Base-by-base conservation (phyloP, 768 basidiomycete species). In the Melanogaster broomeanus region DNA sequence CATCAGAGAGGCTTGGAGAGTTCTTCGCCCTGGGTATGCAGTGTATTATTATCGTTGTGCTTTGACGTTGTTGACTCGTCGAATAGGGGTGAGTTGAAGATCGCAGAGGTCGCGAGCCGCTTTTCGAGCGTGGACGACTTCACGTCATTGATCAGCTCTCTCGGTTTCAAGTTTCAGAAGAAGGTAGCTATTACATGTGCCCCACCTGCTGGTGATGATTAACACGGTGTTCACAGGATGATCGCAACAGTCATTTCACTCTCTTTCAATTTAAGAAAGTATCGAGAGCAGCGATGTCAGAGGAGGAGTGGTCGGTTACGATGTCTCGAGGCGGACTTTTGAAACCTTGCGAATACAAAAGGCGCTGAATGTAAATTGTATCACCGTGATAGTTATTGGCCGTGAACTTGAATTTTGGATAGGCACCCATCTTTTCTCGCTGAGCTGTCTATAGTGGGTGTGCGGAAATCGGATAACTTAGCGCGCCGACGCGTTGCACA, bases 271-370 rank as follows among this genome's bases (percentile, higher is more conserved):
- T 94, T 67, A 74, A 72, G 58, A 93, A 93, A 68, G 62, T 77
- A 6, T 58, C 76, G 15, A 75, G 77, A 34, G 67, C 68, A 44
- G 58, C 65, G 21, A 81, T 77, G 63, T 72, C 69, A 34, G 76
- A 83, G 42, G 75, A 81, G 57, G 81, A 87, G 52, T 93, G 88
- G 85, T 63, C 61, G 11, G 73, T 73, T 38, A 57, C 92, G 21
- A 44, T 81, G 61, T 71, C 74, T 9, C 79, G 75, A 60, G 80
- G 83, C 15, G 62, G 67, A 49, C 61, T 90, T 33, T 74, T 97
- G 51, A 92, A 91, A 68, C 85, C 94, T 31, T 97, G 93, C 69
- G 90, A 96, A 72, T 97, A 97, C 68, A 97, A 96, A 67, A 78
- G 88, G 59, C 78, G 93, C 63, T 96, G 70, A 79, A 31, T 31